phyloP scores from a whole-genome alignment of 2,329 filamentous ascomycete genomes.

The Microcyclosporella mali region DNA sequence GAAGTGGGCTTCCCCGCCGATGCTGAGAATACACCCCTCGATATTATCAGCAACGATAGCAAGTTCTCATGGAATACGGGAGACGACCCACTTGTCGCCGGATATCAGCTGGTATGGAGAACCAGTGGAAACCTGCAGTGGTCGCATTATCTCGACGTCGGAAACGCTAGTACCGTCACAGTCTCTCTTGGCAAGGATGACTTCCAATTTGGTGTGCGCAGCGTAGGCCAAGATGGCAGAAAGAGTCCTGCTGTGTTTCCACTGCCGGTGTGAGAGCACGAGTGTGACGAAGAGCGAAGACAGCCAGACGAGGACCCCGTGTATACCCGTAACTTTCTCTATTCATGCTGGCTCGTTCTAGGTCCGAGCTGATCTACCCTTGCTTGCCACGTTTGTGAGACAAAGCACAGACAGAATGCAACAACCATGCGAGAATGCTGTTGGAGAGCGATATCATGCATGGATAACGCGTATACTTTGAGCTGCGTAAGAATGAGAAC shows the following conservation, averaged over 20 bases:
- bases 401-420: too few species aligned
- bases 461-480: too few species aligned
- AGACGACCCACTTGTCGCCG: conserved; percentile 36
- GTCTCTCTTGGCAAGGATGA: conserved; percentile 52
- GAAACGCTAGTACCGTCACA: conserved; percentile 41
- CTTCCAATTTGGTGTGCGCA: conserved; percentile 51
- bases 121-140: conserved; percentile 44
- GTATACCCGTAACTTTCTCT: too few species aligned
- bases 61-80: conserved; percentile 44
- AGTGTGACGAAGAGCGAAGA: too few species aligned
- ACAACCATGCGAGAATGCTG: too few species aligned
- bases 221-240: conserved; percentile 47
- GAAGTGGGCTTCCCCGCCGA: conserved; percentile 24
- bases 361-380: too few species aligned
- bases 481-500: too few species aligned
- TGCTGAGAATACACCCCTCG: conserved; percentile 18
- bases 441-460: too few species aligned
- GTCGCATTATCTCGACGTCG: conserved; percentile 37
- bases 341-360: background rate
- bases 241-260: conserved; percentile 46
- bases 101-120: conserved; percentile 54
- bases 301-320: too few species aligned
- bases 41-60: conserved; percentile 40
- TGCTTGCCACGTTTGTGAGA: too few species aligned
- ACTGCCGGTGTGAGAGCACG: conserved; percentile 27